phyloP scores from a whole-genome alignment of 2,329 filamentous ascomycete genomes.

The Harringtonia aguacate region DNA sequence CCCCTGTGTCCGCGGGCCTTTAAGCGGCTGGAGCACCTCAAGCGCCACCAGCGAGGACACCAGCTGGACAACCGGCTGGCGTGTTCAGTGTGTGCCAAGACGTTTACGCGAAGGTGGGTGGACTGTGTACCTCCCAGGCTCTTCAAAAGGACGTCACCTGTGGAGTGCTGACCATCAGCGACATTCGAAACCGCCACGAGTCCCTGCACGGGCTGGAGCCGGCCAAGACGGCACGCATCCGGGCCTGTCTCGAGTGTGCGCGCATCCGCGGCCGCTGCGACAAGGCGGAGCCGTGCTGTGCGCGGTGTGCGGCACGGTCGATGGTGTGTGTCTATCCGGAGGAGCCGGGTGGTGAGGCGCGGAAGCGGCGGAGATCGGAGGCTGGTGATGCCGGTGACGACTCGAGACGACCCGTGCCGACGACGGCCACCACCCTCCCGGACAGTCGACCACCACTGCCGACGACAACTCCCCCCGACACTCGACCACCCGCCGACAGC shows the following conservation, averaged over 20 bases:
- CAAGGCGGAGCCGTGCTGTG: not conserved
- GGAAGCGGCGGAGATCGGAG: not conserved
- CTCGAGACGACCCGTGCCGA: no score
- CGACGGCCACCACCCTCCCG: no score
- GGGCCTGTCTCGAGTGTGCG: slow-evolving; percentile 2
- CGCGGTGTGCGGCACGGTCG: not conserved
- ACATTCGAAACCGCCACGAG: slow-evolving; percentile 2
- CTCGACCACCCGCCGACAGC: not conserved
- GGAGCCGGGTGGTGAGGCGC: not conserved
- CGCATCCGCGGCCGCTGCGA: not conserved
- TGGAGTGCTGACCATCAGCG: no score
- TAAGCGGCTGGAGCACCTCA: slow-evolving; percentile 20
- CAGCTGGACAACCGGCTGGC: slow-evolving; percentile 15
- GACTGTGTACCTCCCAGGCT: no score
- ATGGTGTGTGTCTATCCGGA: slow-evolving; percentile 1
- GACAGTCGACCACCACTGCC: no score
- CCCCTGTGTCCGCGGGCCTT: slow-evolving; percentile 18
- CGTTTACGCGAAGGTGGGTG: slow-evolving; percentile 19
- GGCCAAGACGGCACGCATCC: not conserved
- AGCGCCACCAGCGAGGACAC: slow-evolving; percentile 19
- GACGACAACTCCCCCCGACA: not conserved
- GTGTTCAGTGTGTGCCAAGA: slow-evolving; percentile 18
- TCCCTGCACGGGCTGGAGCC: not conserved
- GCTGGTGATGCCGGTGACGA: no score
- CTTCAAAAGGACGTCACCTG: no score